Conservation (phyloP, 257 asterid species). For the Misopates orontium region DNA sequence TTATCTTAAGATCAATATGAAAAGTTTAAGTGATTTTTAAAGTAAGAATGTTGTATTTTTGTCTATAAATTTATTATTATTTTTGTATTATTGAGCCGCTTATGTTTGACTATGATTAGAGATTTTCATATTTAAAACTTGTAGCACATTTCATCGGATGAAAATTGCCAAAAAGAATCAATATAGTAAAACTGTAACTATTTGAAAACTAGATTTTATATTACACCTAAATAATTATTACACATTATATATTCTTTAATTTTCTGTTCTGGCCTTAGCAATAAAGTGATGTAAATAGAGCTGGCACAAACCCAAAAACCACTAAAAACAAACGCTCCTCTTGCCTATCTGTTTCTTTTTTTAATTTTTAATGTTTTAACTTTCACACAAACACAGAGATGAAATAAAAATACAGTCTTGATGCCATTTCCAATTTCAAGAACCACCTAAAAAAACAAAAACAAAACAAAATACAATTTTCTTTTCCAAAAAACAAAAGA, state of each 20-base stretch:
- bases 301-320: slow-evolving; percentile 23
- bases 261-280: slow-evolving; percentile 3
- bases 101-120: too few species aligned
- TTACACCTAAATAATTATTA: not conserved
- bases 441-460: slow-evolving; percentile 14
- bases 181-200: not conserved
- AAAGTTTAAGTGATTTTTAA: too few species aligned
- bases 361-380: not conserved
- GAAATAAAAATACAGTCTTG: slow-evolving; percentile 2
- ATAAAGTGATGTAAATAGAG: slow-evolving; percentile 26
- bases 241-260: not conserved
- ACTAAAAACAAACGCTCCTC: slow-evolving; percentile 27
- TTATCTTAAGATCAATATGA: too few species aligned
- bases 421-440: slow-evolving; percentile 23
- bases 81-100: too few species aligned
- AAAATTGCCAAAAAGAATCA: not conserved
- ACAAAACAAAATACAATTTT: too few species aligned
- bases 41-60: too few species aligned
- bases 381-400: slow-evolving; percentile 21
- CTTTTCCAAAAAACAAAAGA: slow-evolving; percentile 22
- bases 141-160: not conserved
- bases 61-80: too few species aligned
- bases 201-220: not conserved
- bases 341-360: slow-evolving; percentile 23
- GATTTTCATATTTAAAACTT: too few species aligned